Conservation (phyloP, 176 grass and related monocot species). For the Guadua angustifolia region DNA sequence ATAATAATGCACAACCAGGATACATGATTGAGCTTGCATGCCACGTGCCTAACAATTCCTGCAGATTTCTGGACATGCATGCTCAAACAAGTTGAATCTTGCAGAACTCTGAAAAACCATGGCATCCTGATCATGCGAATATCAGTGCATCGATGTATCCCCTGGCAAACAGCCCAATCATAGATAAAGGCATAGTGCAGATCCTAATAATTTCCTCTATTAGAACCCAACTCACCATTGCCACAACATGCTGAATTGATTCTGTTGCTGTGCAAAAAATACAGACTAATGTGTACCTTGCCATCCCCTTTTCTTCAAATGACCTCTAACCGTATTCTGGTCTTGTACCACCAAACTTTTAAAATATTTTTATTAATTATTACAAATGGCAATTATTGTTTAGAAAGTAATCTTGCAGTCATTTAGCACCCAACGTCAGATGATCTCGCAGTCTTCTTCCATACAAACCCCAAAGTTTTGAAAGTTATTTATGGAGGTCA, state of each 20-base stretch:
- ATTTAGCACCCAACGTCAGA: background rate
- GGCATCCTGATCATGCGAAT: background rate
- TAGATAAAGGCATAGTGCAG: background rate
- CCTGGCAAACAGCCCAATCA: background rate
- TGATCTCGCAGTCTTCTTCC: background rate
- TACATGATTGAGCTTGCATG: background rate
- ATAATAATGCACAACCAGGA: background rate
- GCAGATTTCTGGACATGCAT: background rate
- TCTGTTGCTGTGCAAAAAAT: background rate
- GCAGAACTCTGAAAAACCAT: background rate
- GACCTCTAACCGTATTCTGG: background rate
- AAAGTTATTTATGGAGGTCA: background rate
- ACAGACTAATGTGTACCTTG: background rate
- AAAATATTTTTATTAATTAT: background rate
- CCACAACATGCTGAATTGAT: background rate
- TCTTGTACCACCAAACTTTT: background rate
- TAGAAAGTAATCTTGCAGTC: background rate
- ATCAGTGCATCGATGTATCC: background rate
- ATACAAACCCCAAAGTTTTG: background rate
- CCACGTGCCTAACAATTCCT: background rate
- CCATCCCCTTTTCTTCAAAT: background rate
- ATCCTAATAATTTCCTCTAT: background rate
- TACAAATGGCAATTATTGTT: background rate
- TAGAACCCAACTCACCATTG: background rate
- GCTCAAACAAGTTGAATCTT: conserved; percentile 16